Conservation (phyloP, 768 basidiomycete species). For the Lactarius sanguifluus region DNA sequence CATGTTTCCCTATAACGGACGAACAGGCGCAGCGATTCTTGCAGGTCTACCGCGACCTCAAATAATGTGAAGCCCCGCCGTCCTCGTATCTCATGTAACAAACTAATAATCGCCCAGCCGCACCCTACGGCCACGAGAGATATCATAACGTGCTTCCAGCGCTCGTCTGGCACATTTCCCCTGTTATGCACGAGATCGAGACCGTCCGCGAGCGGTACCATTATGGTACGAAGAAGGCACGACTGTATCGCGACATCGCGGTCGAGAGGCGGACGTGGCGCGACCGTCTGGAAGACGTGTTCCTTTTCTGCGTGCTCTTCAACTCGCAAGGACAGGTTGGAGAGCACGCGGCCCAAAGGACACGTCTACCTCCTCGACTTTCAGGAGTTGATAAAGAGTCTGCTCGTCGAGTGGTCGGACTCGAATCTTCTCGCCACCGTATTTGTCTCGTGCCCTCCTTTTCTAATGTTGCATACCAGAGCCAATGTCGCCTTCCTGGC, state of each 20-base stretch:
- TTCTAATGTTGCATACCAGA: not conserved
- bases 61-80: not conserved
- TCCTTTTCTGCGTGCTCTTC: constrained; percentile 17
- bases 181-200: constrained; percentile 20
- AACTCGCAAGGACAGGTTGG: constrained; percentile 8
- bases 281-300: constrained; percentile 1
- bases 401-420: constrained; percentile 21
- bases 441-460: constrained; percentile 15
- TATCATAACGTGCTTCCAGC: constrained; percentile 2
- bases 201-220: constrained; percentile 12
- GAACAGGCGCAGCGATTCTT: constrained; percentile 21
- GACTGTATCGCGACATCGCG: constrained; percentile 18
- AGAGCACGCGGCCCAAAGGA: constrained; percentile 15
- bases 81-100: not conserved
- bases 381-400: constrained; percentile 5
- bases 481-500: constrained; percentile 17
- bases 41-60: constrained; percentile 20
- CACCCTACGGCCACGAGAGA: constrained; percentile 2
- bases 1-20: constrained; percentile 18
- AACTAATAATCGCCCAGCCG: not conserved
- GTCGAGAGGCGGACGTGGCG: constrained; percentile 11
- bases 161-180: constrained; percentile 22
- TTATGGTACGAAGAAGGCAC: constrained; percentile 16
- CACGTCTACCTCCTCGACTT: constrained; percentile 18
- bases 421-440: constrained; percentile 21